A percentile compares a stretch with the other conserved stretches of the same genome.
Conservation (phyloP, 2,329 filamentous ascomycete species). For the Monilinia vaccinii-corymbosi region DNA sequence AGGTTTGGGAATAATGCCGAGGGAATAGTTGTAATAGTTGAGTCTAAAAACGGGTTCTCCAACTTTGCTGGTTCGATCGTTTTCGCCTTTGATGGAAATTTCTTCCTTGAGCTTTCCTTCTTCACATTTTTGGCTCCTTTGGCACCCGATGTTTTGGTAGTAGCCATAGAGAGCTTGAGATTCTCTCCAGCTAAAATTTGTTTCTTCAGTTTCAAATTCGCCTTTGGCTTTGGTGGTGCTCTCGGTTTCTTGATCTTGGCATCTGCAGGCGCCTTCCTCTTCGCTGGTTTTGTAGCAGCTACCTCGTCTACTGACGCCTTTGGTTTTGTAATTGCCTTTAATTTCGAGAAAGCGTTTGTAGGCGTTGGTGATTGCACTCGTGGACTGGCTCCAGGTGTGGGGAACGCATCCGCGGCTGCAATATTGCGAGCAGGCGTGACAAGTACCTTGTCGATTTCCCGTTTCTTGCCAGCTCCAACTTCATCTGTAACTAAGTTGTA, state of each 20-base stretch:
- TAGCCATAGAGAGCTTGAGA: constrained; percentile 2
- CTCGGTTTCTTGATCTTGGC: constrained; percentile 5
- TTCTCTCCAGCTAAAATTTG: constrained; percentile 35
- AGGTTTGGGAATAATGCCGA: constrained; percentile 19
- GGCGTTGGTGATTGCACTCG: constrained; percentile 31
- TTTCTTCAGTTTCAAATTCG: constrained; percentile 40
- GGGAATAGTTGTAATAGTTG: background rate
- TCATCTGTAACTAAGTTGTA: constrained; percentile 37
- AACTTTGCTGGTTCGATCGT: constrained; percentile 5
- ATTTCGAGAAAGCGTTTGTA: constrained; percentile 15
- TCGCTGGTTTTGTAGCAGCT: background rate
- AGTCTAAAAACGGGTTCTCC: constrained; percentile 2
- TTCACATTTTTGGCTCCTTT: background rate
- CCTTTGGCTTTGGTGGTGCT: background rate
- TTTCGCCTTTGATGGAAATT: constrained; percentile 18
- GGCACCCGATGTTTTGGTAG: constrained; percentile 8
- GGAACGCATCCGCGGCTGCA: constrained; percentile 39
- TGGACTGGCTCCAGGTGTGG: constrained; percentile 50
- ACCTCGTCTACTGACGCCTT: background rate
- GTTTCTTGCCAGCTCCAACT: constrained; percentile 33
- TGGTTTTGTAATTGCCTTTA: background rate
- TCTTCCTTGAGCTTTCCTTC: constrained; percentile 23
- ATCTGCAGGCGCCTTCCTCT: background rate
- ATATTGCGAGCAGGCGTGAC: constrained; percentile 31
- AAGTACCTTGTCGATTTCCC: constrained; percentile 36